phyloP scores from a whole-genome alignment of 345 rosid genomes.

The Populus simonii region DNA sequence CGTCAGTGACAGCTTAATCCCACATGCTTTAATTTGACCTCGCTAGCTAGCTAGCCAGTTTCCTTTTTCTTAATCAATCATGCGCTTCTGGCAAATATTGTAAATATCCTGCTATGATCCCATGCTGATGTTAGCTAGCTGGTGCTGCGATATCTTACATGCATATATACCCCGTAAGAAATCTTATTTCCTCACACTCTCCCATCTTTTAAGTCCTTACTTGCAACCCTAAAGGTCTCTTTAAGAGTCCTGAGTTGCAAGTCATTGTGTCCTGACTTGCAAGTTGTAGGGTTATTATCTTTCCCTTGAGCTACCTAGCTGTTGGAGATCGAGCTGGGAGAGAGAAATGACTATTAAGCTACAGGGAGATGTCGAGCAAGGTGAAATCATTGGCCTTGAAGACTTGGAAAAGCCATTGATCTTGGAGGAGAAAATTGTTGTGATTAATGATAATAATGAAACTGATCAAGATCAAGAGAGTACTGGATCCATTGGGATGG shows the following conservation, averaged over 20 bases:
- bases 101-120: not conserved
- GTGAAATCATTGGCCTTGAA: conserved; percentile 35
- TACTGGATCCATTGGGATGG: conserved; percentile 57
- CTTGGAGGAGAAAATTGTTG: conserved; percentile 20
- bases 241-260: not conserved
- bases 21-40: conserved; percentile 19
- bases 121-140: not conserved
- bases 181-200: not conserved
- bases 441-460: conserved; percentile 22
- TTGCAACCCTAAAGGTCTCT: not conserved
- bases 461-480: conserved; percentile 13
- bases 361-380: conserved; percentile 45
- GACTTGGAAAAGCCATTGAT: conserved; percentile 55
- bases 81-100: conserved; percentile 1
- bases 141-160: not conserved
- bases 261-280: not conserved
- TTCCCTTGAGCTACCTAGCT: not conserved
- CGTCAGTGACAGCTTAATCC: conserved; percentile 44
- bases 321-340: no score
- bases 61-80: conserved; percentile 1
- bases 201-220: not conserved
- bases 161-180: not conserved
- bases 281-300: not conserved
- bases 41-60: not conserved
- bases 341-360: conserved; percentile 47